These are phyloP conservation scores for Penicillium maclennaniae DNA, from an alignment of 495 filamentous ascomycete species.

Conservation along the genomic window DNA sequence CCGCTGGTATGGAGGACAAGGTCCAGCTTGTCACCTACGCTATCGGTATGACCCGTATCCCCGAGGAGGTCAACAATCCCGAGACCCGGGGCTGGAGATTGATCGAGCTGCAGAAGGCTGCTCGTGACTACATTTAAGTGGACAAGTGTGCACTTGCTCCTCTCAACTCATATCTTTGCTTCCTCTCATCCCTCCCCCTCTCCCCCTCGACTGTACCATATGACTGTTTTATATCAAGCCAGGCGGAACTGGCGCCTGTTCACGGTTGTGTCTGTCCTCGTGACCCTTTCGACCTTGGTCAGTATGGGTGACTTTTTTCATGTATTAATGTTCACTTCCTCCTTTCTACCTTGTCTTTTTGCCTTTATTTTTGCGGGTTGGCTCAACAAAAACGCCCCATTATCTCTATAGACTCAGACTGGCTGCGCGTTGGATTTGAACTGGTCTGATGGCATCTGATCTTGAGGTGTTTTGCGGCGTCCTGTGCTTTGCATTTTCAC, in stretches of 20 bases:
- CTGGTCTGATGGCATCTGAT: slow-evolving; percentile 26
- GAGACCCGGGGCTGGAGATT: slow-evolving; percentile 95
- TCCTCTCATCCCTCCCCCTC: slow-evolving; percentile 7
- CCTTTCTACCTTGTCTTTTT: slow-evolving; percentile 13
- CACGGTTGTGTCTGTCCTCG: slow-evolving; percentile 30
- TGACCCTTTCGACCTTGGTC: slow-evolving; percentile 17
- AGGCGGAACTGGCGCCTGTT: slow-evolving; percentile 36
- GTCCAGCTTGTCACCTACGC: slow-evolving; percentile 97
- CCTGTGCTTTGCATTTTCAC: slow-evolving; percentile 31
- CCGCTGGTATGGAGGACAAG: slow-evolving; percentile 98
- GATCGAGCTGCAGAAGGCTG: slow-evolving; percentile 98
- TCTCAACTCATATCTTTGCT: slow-evolving; percentile 6
- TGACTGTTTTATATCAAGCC: slow-evolving; percentile 36
- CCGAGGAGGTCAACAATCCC: slow-evolving; percentile 94
- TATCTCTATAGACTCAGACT: slow-evolving; percentile 22
- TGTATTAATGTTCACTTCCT: slow-evolving; percentile 29
- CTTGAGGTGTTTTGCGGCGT: slow-evolving; percentile 32
- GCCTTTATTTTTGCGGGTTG: slow-evolving; percentile 3
- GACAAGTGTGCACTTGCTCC: neutral
- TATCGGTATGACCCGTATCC: slow-evolving; percentile 87
- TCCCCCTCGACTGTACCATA: slow-evolving; percentile 40
- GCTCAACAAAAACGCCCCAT: slow-evolving; percentile 3
- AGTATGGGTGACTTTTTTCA: slow-evolving; percentile 22
- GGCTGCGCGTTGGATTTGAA: slow-evolving; percentile 18
- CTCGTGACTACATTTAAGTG: slow-evolving; percentile 82